Percentiles rank a stretch among this genome's conserved stretches.
Conservation (phyloP, 2,329 filamentous ascomycete species). For the Magnaporthales sp. region DNA sequence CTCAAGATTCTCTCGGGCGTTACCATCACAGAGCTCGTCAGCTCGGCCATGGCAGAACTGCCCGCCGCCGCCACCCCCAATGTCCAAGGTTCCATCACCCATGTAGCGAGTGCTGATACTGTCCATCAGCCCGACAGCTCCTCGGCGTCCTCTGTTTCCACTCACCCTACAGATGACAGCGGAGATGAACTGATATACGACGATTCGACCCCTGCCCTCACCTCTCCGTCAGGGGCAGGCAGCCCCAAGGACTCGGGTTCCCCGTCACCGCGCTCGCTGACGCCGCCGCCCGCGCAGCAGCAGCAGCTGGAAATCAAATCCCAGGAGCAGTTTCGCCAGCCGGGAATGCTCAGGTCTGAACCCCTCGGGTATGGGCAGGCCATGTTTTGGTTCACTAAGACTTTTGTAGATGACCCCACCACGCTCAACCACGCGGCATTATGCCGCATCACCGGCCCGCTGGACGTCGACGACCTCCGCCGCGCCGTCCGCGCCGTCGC, state of each 20-base stretch:
- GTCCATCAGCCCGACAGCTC: no score
- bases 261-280: no score
- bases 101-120: no score
- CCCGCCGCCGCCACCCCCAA: background rate
- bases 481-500: slow-evolving; percentile 23
- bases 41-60: background rate
- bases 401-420: slow-evolving; percentile 24
- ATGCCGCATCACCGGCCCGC: slow-evolving; percentile 20
- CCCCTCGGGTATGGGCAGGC: slow-evolving; percentile 12
- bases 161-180: no score
- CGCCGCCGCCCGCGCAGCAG: no score
- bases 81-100: no score
- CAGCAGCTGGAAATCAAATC: no score
- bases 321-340: slow-evolving; percentile 15
- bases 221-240: no score
- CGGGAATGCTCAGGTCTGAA: slow-evolving; percentile 16
- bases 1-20: slow-evolving; percentile 29
- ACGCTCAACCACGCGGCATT: slow-evolving; percentile 28
- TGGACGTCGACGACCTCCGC: slow-evolving; percentile 20
- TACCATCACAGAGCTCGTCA: background rate
- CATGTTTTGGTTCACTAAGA: slow-evolving; percentile 30
- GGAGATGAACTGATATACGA: no score
- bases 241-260: no score
- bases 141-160: no score
- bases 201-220: no score